These are phyloP conservation scores for Codiaeum variegatum DNA, from an alignment of 441 rosid species.

Conservation along the genomic window DNA sequence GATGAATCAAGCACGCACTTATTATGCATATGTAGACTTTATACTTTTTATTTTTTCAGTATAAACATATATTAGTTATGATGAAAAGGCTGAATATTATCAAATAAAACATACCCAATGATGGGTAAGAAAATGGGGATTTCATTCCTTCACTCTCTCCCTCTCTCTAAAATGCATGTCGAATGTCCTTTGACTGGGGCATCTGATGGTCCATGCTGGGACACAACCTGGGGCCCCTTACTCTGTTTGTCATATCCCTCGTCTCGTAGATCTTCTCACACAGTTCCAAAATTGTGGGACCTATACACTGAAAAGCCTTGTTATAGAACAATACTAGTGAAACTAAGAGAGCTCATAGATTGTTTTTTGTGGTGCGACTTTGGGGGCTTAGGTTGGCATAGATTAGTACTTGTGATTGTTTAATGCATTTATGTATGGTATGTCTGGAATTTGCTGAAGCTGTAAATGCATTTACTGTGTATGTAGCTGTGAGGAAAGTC, in stretches of 20 bases:
- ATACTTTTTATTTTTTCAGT: background rate
- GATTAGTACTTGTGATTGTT: background rate
- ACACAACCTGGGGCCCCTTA: background rate
- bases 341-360: background rate
- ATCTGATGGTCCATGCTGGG: background rate
- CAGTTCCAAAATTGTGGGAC: background rate
- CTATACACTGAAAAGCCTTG: background rate
- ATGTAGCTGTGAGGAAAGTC: conserved; percentile 39
- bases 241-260: background rate
- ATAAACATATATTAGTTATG: too few species aligned
- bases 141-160: background rate
- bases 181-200: background rate
- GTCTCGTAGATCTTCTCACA: background rate
- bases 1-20: background rate
- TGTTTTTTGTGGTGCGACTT: background rate
- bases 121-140: background rate
- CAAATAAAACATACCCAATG: too few species aligned
- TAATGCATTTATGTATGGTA: background rate
- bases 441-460: background rate
- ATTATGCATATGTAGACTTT: background rate
- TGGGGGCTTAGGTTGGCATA: background rate
- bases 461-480: conserved; percentile 1
- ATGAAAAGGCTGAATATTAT: too few species aligned
- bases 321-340: background rate
- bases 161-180: background rate